These are phyloP conservation scores for Pyrenophora tritici-repentis DNA, from an alignment of 2,329 filamentous ascomycete genomes.

Conservation along the genomic window DNA sequence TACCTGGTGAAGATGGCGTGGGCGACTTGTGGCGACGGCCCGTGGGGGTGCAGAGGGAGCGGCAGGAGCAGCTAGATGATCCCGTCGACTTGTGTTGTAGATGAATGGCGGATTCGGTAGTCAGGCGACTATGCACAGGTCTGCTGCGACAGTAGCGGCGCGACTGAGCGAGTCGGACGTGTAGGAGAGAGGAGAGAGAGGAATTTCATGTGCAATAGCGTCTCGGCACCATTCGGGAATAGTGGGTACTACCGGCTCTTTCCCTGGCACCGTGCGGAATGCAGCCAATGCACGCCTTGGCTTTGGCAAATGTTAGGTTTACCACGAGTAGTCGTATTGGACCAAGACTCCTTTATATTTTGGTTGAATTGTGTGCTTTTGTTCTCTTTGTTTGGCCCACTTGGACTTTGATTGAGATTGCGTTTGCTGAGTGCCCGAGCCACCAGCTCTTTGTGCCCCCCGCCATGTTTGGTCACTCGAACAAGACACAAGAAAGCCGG, in stretches of 20 bases:
- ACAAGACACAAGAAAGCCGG: conserved; percentile 8
- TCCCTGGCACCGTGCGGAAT: conserved; percentile 17
- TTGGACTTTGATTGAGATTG: too few relatives aligned
- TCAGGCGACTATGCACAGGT: conserved; percentile 18
- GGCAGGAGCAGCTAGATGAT: conserved; percentile 8
- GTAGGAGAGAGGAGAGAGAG: conserved; percentile 18
- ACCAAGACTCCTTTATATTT: too few relatives aligned
- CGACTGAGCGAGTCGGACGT: conserved; percentile 13
- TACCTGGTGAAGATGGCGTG: conserved; percentile 42
- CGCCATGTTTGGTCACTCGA: too few relatives aligned
- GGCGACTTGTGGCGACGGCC: conserved; percentile 41
- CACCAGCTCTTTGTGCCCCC: conserved; percentile 9
- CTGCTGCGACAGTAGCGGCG: conserved; percentile 24
- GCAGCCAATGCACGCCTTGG: conserved; percentile 23
- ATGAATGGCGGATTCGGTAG: conserved; percentile 8
- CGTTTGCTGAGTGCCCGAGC: too few relatives aligned
- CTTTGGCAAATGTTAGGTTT: conserved; percentile 15
- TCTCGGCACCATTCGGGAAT: conserved; percentile 15
- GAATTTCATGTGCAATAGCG: conserved; percentile 31
- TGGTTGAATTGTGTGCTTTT: neutral
- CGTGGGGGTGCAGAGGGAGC: conserved; percentile 27
- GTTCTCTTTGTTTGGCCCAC: too few relatives aligned
- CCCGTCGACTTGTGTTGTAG: conserved; percentile 16
- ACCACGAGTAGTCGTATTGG: neutral
- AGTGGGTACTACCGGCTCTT: conserved; percentile 15